These are phyloP conservation scores for Phyllachora maydis DNA, from an alignment of 2,329 filamentous ascomycete species.

Conservation along the genomic window DNA sequence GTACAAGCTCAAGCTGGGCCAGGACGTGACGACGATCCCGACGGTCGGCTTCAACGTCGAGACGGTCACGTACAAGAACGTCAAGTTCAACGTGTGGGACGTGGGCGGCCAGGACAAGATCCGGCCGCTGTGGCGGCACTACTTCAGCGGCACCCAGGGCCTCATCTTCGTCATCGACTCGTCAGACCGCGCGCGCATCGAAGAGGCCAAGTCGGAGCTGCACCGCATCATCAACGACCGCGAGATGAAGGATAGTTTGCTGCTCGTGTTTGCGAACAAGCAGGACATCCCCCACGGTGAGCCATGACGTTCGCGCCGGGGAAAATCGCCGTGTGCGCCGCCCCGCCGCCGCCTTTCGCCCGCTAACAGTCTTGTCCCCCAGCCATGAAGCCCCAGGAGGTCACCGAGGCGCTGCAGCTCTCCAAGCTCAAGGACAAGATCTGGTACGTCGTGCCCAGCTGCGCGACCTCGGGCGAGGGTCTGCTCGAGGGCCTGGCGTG, in stretches of 20 bases:
- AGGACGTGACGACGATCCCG: slow-evolving; percentile 95
- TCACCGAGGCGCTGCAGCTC: slow-evolving; percentile 59
- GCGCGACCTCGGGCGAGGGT: slow-evolving; percentile 63
- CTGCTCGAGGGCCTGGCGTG: slow-evolving; percentile 65
- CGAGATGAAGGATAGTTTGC: slow-evolving; percentile 88
- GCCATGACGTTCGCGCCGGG: slow-evolving; percentile 5
- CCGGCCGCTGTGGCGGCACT: slow-evolving; percentile 89
- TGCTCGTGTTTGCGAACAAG: slow-evolving; percentile 97
- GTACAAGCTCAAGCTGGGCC: slow-evolving; percentile 96
- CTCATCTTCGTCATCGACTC: slow-evolving; percentile 98
- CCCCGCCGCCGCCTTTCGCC: neutral
- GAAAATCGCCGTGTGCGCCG: neutral
- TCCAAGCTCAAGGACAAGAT: slow-evolving; percentile 63
- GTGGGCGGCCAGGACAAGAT: slow-evolving; percentile 99
- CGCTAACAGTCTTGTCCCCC: slow-evolving; percentile 4
- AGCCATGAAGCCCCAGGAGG: slow-evolving; percentile 65
- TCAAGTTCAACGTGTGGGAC: slow-evolving; percentile 99
- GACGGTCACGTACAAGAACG: slow-evolving; percentile 97
- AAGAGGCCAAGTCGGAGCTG: slow-evolving; percentile 81
- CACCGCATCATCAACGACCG: slow-evolving; percentile 96
- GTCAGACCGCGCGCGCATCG: slow-evolving; percentile 75
- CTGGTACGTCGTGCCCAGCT: slow-evolving; percentile 71
- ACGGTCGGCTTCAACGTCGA: slow-evolving; percentile 99
- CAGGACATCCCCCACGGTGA: slow-evolving; percentile 74
- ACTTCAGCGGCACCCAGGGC: slow-evolving; percentile 89